These are phyloP conservation scores for Picea sitchensis DNA, from an alignment of 75 land plant genomes.

Conservation along the genomic window DNA sequence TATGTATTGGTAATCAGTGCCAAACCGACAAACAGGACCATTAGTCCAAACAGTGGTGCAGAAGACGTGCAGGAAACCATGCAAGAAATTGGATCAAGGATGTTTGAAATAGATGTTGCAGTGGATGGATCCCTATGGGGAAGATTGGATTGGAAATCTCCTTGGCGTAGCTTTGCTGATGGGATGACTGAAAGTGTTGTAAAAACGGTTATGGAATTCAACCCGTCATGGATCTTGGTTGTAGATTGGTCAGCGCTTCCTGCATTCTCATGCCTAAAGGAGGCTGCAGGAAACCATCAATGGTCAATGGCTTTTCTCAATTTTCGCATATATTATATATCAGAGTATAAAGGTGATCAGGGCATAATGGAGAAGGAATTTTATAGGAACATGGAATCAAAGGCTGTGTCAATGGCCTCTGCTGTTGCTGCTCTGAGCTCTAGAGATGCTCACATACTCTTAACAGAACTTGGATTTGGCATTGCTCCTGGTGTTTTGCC, in stretches of 20 bases:
- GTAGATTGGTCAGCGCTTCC: constrained; percentile 27
- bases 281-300: constrained; percentile 1
- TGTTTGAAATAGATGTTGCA: constrained; percentile 14
- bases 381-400: constrained; percentile 20
- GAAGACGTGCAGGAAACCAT: not conserved
- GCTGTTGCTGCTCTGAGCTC: constrained; percentile 25
- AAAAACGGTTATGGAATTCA: constrained; percentile 10
- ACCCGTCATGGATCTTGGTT: constrained; percentile 24
- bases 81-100: not conserved
- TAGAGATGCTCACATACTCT: constrained; percentile 24
- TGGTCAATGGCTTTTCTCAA: constrained; percentile 24
- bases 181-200: constrained; percentile 12
- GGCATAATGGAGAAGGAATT: constrained; percentile 16
- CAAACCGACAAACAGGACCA: constrained; percentile 7
- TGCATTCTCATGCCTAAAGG: constrained; percentile 12
- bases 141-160: constrained; percentile 25
- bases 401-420: constrained; percentile 26
- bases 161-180: constrained; percentile 22
- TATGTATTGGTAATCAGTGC: constrained; percentile 16
- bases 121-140: constrained; percentile 18
- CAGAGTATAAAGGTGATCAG: constrained; percentile 19
- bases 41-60: no score
- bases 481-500: constrained; percentile 19
- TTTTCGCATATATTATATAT: constrained; percentile 20
- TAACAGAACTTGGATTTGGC: constrained; percentile 15